These are phyloP conservation scores for Carex cristatella DNA, from an alignment of 176 grass and related monocot genomes.

Conservation along the genomic window DNA sequence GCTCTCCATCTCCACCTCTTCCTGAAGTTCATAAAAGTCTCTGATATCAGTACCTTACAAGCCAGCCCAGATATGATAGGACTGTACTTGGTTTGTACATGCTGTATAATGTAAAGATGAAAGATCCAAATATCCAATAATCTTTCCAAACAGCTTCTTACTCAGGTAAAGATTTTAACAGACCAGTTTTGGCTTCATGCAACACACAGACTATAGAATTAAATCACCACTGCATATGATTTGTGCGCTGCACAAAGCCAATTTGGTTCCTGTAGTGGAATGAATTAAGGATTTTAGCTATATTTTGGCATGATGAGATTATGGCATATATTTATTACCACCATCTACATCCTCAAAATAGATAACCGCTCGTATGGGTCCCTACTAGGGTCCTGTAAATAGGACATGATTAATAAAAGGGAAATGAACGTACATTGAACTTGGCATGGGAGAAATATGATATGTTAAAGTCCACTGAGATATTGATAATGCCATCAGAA, in stretches of 20 bases:
- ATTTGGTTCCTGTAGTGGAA: not conserved
- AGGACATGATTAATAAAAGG: not conserved
- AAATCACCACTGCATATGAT: too few species aligned
- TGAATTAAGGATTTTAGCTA: not conserved
- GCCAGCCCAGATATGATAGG: not conserved
- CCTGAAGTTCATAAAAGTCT: slow-evolving; percentile 28
- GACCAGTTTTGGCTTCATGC: too few species aligned
- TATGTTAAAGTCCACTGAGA: slow-evolving; percentile 71
- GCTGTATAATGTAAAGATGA: not conserved
- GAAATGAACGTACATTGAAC: slow-evolving; percentile 38
- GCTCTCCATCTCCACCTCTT: slow-evolving; percentile 63
- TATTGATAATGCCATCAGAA: slow-evolving; percentile 54
- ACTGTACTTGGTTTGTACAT: not conserved
- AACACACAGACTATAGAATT: too few species aligned
- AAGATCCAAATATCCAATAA: not conserved
- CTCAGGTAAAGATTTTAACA: not conserved
- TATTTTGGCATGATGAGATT: not conserved
- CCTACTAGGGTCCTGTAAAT: not conserved
- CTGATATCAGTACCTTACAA: not conserved
- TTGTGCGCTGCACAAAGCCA: too few species aligned
- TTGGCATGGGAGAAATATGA: slow-evolving; percentile 60
- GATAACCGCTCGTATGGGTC: not conserved
- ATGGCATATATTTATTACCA: not conserved
- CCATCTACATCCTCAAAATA: not conserved
- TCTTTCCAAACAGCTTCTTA: not conserved